Evolutionary conservation across 2,329 filamentous ascomycete species (phyloP).

Genomic region (Hypoxylon sp.): DNA sequence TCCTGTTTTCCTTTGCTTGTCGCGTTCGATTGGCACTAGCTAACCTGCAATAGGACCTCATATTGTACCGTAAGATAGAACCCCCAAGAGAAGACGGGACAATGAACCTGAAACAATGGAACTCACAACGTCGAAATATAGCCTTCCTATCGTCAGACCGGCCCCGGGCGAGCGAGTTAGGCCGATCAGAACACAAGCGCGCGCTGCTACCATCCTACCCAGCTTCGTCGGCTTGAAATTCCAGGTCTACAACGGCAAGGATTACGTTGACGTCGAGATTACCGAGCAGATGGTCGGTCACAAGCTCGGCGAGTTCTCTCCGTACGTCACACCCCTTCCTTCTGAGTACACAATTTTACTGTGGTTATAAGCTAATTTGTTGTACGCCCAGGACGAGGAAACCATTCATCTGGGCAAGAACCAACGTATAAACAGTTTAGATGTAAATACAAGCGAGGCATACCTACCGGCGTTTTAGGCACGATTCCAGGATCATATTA

Average conservation of each 20-base stretch:
- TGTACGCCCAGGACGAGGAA: constrained; percentile 65
- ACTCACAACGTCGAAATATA: constrained; percentile 45
- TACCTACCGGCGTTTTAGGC: constrained; percentile 37
- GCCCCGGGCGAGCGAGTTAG: constrained; percentile 71
- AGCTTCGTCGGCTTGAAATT: constrained; percentile 93
- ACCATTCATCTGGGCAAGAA: constrained; percentile 65
- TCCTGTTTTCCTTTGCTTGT: neutral
- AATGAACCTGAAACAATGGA: neutral
- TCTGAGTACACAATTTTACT: neutral
- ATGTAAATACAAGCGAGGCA: constrained; percentile 8
- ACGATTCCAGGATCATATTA: constrained; percentile 13
- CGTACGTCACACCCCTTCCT: constrained; percentile 67
- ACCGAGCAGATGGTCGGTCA: constrained; percentile 97
- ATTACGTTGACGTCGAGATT: constrained; percentile 82
- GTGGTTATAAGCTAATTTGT: neutral
- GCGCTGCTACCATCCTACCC: constrained; percentile 88
- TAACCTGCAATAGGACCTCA: constrained; percentile 68
- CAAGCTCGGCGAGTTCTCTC: constrained; percentile 91
- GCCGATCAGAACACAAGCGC: constrained; percentile 87
- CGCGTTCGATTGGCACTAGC: constrained; percentile 1
- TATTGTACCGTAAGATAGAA: constrained; percentile 72
- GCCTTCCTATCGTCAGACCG: constrained; percentile 72
- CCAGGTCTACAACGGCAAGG: constrained; percentile 91
- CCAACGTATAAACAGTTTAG: constrained; percentile 32
- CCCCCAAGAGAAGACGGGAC: too few species aligned